Evolutionary conservation across 768 basidiomycete species (phyloP), one percentile per base, ranked within the genome.

Genomic region (Amanita muscaria): DNA sequence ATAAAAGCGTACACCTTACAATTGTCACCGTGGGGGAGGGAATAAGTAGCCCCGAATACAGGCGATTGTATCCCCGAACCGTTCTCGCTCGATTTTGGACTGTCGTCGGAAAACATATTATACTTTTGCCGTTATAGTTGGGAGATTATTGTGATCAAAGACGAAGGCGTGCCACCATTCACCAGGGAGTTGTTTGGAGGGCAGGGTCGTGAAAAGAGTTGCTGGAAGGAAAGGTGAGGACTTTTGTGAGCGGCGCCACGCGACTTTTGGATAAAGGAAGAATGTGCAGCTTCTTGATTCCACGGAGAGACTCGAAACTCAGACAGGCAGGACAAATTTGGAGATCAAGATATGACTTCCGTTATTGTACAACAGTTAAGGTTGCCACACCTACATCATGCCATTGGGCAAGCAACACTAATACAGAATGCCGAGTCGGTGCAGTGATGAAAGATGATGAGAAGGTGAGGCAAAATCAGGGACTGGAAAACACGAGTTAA

Each of bases 31-130:
- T 69, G 66, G 45, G 64, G 60, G 50, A 68, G 60, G 60, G 69
- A 65, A 53, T 66, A 71, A 21, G 66, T 65, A 39, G 72, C 59
- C 45, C 66, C 68, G 63, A 81, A 80, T 42, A 78, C 72, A 52
- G 85, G 83, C 2, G 84, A 85, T 54, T 83, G 81, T 18, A 86
- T 63, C 49, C 80, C 83, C 42, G 83, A 85, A 57, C 80, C 77
- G 56, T 84, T 83, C 57, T 85, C 83, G 60, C 79, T 82, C 18
- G 80, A 83, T 63, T 78, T 80, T 34, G 73, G 72, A 30, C 79
- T 74, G 55, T 84, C 81, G 58, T 83, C 83, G 47, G 69, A 62
- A 49, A 70, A 64, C 60, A 74, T n/a, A n/a, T n/a, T n/a, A n/a
- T n/a, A n/a, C n/a, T n/a, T n/a, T n/a, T n/a, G n/a, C n/a, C n/a